Evolutionary conservation across 2,329 filamentous ascomycete genomes (phyloP).

Genomic region (Fusarium fracticaudum): DNA sequence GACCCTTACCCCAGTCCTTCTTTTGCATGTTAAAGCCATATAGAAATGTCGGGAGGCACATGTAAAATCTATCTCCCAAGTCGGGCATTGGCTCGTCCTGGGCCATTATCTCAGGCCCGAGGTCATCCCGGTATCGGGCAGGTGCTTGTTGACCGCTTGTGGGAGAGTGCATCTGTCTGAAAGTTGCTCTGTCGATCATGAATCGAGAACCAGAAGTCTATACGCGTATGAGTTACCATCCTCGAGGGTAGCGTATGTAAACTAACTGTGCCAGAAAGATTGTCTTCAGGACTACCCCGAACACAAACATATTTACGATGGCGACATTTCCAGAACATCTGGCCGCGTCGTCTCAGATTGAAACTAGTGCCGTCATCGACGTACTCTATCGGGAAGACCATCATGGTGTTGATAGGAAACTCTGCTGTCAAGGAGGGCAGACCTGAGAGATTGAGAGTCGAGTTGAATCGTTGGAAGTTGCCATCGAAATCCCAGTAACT

Average conservation of each 20-base stretch:
- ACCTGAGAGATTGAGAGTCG: accelerated
- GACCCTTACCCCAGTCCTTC: background rate
- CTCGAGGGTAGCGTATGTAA: accelerated
- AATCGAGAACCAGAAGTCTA: background rate
- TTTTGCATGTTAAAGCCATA: slow-evolving; percentile 1
- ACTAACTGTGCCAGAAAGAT: background rate
- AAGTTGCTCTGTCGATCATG: background rate
- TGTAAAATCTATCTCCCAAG: background rate
- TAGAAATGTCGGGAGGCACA: background rate
- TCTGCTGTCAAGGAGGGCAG: background rate
- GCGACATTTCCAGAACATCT: background rate
- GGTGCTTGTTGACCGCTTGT: accelerated
- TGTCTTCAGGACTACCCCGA: background rate
- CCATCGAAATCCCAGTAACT: background rate
- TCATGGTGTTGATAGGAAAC: background rate
- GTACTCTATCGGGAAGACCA: background rate
- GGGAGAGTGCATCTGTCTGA: background rate
- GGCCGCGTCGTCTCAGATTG: background rate
- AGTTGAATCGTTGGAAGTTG: background rate
- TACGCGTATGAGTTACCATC: too few relatives aligned
- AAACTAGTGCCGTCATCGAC: accelerated
- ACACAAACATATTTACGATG: background rate
- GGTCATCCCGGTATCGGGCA: accelerated
- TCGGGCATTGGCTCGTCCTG: background rate
- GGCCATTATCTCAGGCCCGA: background rate